These are phyloP conservation scores for Bipolaris bicolor DNA, from an alignment of 2,329 filamentous ascomycete genomes.

Conservation along the genomic window DNA sequence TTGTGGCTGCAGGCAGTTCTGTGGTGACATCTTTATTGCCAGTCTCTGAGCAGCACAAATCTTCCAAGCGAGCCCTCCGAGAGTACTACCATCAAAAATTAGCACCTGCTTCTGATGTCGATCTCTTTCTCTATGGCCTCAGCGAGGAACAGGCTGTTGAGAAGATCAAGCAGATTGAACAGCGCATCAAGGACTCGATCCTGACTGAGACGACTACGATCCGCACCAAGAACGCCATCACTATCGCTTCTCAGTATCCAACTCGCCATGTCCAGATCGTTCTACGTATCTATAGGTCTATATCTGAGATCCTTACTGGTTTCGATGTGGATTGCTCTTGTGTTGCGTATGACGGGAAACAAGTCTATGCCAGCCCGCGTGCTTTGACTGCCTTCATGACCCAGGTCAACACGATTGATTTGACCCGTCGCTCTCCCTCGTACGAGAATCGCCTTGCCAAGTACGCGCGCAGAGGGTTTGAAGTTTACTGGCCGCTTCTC, in stretches of 20 bases:
- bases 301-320: constrained; percentile 83
- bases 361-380: constrained; percentile 79
- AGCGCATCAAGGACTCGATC: constrained; percentile 74
- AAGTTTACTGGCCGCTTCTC: constrained; percentile 78
- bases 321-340: constrained; percentile 89
- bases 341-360: constrained; percentile 77
- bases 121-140: constrained; percentile 83
- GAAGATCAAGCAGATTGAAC: constrained; percentile 84
- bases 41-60: constrained; percentile 57
- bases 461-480: constrained; percentile 80
- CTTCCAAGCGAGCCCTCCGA: constrained; percentile 51
- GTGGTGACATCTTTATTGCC: constrained; percentile 80
- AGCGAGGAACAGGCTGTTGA: constrained; percentile 77
- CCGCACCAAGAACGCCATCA: constrained; percentile 85
- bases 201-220: constrained; percentile 84
- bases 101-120: constrained; percentile 83
- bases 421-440: constrained; percentile 79
- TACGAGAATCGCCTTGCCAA: constrained; percentile 89
- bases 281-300: constrained; percentile 80
- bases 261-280: constrained; percentile 87
- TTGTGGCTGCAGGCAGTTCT: constrained; percentile 80
- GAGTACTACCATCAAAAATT: constrained; percentile 80
- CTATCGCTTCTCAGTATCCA: constrained; percentile 83
- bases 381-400: constrained; percentile 81
- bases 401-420: constrained; percentile 80